These are phyloP conservation scores for Cyclotella baltica DNA, from an alignment of 108 stramenopile genomes.

Conservation along the genomic window DNA sequence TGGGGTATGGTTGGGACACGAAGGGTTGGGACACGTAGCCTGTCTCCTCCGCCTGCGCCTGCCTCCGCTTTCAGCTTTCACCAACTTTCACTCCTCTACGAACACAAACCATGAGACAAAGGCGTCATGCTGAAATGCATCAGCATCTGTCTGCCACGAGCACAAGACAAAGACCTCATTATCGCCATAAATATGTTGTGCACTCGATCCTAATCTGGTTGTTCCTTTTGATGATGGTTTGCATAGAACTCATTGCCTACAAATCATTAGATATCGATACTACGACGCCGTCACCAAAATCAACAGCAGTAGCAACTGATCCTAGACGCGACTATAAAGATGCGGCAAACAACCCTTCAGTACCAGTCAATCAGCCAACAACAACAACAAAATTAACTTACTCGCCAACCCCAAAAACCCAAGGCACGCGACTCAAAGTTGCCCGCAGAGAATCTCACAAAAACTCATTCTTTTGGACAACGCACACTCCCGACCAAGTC, in stretches of 20 bases:
- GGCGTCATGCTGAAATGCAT: no score
- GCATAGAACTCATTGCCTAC: not conserved
- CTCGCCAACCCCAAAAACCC: constrained; percentile 13
- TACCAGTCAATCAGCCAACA: not conserved
- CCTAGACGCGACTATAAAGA: not conserved
- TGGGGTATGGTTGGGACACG: no score
- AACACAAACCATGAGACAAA: no score
- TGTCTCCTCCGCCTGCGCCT: no score
- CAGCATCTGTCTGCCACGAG: no score
- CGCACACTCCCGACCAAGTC: constrained; percentile 30
- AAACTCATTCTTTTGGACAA: constrained; percentile 41
- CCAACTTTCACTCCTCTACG: no score
- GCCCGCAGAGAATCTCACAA: constrained; percentile 1
- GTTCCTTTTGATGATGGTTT: not conserved
- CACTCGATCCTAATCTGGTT: not conserved
- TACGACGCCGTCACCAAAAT: not conserved
- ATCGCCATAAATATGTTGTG: not conserved
- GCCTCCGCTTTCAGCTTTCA: no score
- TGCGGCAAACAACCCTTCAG: not conserved
- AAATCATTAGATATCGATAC: not conserved
- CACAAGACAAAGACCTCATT: no score
- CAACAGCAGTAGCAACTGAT: not conserved
- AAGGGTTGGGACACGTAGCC: no score
- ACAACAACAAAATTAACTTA: constrained; percentile 1
- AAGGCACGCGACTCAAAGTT: constrained; percentile 1